Evolutionary conservation across 257 asterid species (phyloP).

Genomic region (Ilex asprella): DNA sequence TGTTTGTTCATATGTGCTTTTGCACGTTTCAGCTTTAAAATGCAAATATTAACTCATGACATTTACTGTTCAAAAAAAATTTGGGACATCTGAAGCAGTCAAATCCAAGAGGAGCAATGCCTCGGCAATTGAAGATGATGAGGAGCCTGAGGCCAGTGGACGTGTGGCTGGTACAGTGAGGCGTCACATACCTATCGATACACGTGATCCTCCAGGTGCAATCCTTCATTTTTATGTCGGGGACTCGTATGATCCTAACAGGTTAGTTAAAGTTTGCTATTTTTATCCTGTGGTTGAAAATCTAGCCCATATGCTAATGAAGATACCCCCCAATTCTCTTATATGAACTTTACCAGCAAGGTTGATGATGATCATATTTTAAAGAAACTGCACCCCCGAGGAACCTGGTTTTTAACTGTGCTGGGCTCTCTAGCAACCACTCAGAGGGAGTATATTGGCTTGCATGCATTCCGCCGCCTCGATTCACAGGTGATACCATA

Average conservation of each 20-base stretch:
- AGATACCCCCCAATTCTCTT: not conserved
- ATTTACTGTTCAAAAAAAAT: too few relatives aligned
- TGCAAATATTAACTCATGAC: not conserved
- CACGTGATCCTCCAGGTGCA: slow-evolving; percentile 84
- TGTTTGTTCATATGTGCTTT: not conserved
- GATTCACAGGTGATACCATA: slow-evolving; percentile 58
- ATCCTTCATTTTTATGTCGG: slow-evolving; percentile 90
- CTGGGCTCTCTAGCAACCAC: slow-evolving; percentile 96
- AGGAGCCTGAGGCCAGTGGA: slow-evolving; percentile 64
- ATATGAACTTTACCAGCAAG: slow-evolving; percentile 42
- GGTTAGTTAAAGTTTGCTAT: slow-evolving; percentile 33
- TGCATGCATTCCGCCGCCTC: slow-evolving; percentile 97
- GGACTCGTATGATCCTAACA: slow-evolving; percentile 71
- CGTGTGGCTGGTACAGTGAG: slow-evolving; percentile 98
- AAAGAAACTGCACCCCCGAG: slow-evolving; percentile 84
- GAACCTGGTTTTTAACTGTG: slow-evolving; percentile 75
- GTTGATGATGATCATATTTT: slow-evolving; percentile 73
- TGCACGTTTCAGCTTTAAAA: not conserved
- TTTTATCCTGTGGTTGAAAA: not conserved
- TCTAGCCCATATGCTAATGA: slow-evolving; percentile 15
- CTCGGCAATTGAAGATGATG: slow-evolving; percentile 56
- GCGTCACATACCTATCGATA: slow-evolving; percentile 82
- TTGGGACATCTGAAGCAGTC: slow-evolving; percentile 35
- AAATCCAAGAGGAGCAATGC: slow-evolving; percentile 52
- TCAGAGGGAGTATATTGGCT: slow-evolving; percentile 85